Base-by-base conservation (phyloP, 805 yeast species). In the Yarrowia bubula region DNA sequence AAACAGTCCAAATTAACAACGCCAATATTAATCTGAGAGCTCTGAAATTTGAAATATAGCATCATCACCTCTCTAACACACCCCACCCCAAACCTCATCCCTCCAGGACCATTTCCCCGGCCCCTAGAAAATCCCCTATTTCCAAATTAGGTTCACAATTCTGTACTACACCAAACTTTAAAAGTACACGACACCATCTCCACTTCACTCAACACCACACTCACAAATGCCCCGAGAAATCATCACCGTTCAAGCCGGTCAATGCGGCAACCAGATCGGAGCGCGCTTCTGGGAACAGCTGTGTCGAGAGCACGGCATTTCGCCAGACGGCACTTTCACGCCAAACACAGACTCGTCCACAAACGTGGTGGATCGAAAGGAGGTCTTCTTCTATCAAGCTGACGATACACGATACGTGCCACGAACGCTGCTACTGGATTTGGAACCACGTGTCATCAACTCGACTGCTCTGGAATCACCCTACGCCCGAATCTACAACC, bases 261-360 rank as follows among this genome's bases (percentile, higher is more conserved):
- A 95, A 77, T 95, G 99, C 78, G 99, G 99, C 66, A 95, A 95
- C 76, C 98, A 93, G 74, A 87, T 93, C 0, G 98, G 98, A 31
- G 84, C 89, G 65, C 88, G 89, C 75, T 93, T 92, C 75, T 95
- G 99, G 99, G 81, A 85, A 53, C 97, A 90, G 74, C 75, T 93
- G 64, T 89, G 96, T 47, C 76, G 80, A 33, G 98, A 93, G 71
- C 99, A 93, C 72, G 96, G 96, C 0, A 87, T 93, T 22, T 70
- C 75, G n/a, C 75, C 83, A 0, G 91, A 87, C 70, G 93, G 93
- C 2, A 67, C 14, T 11, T 37, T 60, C 15, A 78, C 35, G 69
- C 69, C 51, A 15, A 5, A 37, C 35, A 15, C 55, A 33, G 42
- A 67, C 70, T 6, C 51, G 2, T 15, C 51, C 33, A 42, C 50